Evolutionary conservation across 2,329 filamentous ascomycete genomes (phyloP).

Genomic region (Helminthosporium solani): DNA sequence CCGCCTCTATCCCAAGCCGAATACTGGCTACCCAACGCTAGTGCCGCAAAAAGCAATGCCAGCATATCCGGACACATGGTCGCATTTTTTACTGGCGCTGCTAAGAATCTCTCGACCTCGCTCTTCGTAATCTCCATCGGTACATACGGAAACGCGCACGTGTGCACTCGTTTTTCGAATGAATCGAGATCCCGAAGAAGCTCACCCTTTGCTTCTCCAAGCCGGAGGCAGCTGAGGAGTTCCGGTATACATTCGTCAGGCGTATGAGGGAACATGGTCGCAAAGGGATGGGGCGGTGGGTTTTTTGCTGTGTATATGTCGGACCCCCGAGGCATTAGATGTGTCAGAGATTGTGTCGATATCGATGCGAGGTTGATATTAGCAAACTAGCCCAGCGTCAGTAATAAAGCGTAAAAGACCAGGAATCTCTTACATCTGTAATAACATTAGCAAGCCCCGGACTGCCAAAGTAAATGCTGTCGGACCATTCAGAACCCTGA

Average conservation of each 20-base stretch:
- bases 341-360: constrained; percentile 43
- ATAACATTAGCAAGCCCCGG: constrained; percentile 52
- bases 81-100: constrained; percentile 45
- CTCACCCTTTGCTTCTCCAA: constrained; percentile 28
- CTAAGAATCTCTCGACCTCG: constrained; percentile 50
- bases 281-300: constrained; percentile 46
- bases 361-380: constrained; percentile 40
- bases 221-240: constrained; percentile 43
- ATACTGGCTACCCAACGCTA: constrained; percentile 51
- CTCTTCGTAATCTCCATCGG: constrained; percentile 46
- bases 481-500: constrained; percentile 42
- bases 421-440: constrained; percentile 42
- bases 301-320: constrained; percentile 46
- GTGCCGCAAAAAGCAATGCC: constrained; percentile 50
- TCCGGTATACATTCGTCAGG: constrained; percentile 38
- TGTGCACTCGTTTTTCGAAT: constrained; percentile 47
- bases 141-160: constrained; percentile 49
- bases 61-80: constrained; percentile 50
- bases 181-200: constrained; percentile 43
- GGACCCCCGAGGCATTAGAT: constrained; percentile 45
- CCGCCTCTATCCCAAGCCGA: constrained; percentile 47
- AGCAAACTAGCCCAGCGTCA: constrained; percentile 43
- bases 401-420: constrained; percentile 6
- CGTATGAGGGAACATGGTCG: constrained; percentile 45
- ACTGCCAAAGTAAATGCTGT: constrained; percentile 53